phyloP scores from a whole-genome alignment of 331 rosid species.

The Spiraea crenata region DNA sequence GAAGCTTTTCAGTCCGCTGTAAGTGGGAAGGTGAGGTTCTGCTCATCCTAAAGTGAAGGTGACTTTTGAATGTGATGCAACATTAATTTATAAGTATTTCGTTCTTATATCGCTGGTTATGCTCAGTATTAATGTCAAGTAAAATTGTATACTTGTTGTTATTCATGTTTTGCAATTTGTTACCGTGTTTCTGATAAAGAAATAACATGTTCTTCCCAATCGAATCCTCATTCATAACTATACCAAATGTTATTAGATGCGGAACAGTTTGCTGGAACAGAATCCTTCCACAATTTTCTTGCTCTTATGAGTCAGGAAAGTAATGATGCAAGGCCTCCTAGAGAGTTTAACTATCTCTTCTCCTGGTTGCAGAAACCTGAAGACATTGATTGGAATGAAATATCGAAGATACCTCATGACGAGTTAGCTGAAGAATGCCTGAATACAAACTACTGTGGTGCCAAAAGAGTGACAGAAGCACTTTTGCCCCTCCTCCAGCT shows the following conservation, averaged over 20 bases:
- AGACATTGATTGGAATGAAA: slow-evolving; percentile 34
- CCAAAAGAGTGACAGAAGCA: slow-evolving; percentile 8
- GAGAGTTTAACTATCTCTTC: not conserved
- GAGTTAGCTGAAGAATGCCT: slow-evolving; percentile 8
- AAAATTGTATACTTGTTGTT: slow-evolving; percentile 21
- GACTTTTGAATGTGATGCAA: too few relatives aligned
- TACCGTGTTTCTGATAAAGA: too few relatives aligned
- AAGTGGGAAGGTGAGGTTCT: too few relatives aligned
- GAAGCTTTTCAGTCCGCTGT: not conserved
- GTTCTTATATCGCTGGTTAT: too few relatives aligned
- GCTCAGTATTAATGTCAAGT: not conserved
- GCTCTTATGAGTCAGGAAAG: not conserved
- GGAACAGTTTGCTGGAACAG: too few relatives aligned
- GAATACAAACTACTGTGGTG: slow-evolving; percentile 46
- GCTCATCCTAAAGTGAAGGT: too few relatives aligned
- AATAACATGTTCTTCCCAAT: too few relatives aligned
- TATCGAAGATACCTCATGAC: slow-evolving; percentile 4
- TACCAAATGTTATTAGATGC: not conserved
- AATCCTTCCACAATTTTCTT: not conserved
- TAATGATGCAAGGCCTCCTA: not conserved
- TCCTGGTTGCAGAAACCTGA: slow-evolving; percentile 21
- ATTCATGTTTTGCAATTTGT: slow-evolving; percentile 3
- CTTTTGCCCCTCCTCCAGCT: slow-evolving; percentile 14
- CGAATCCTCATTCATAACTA: too few relatives aligned
- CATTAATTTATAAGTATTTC: too few relatives aligned